Base-by-base conservation (phyloP, 2,329 filamentous ascomycete species). In the Colletotrichum costaricense region DNA sequence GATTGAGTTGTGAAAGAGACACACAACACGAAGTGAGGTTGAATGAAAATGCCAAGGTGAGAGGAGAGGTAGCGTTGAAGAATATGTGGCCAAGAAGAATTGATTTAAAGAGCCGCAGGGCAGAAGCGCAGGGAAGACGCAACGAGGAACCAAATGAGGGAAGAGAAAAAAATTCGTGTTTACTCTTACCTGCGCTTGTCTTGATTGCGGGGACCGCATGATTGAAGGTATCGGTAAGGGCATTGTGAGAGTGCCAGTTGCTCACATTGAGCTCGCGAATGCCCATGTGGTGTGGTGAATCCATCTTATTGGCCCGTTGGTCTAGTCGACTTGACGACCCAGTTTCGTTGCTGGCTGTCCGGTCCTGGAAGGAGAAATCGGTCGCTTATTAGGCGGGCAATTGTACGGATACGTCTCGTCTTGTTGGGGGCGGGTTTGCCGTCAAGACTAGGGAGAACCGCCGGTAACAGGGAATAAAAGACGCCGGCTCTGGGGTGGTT, bases 151-250 rank as follows among this genome's bases (percentile, higher is more conserved):
- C 60, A 73, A 74, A 73, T 67, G 26, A 42, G 16, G 8, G 30
- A 33, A 35, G 33, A 33, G 16, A 22, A 63, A 57, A n/a, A 11
- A 63, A 63, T 22, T 14, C 57, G 30, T 52, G 11, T 19, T n/a
- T n/a, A 63, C 24, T 82, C 89, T 87, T 81, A 91, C 89, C 89
- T 79, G 89, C 87, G 79, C 89, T 91, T 74, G 88, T 90, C 78
- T 87, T 90, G 67, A 91, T 82, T 38, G 86, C 89, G 3, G 89
- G 89, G 55, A 91, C 86, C 54, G 86, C 83, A 79, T 82, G 80
- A 72, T 87, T 90, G 81, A 91, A 85, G 76, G 85, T 85, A 79
- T 89, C 87, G 68, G 86, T 85, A 75, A 90, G 84, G 63, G 86
- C 86, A 75, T 83, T 85, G 71, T 73, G 71, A 57, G 84, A 81